Conservation (phyloP, 768 basidiomycete species). For the Russula griseocarnosa region DNA sequence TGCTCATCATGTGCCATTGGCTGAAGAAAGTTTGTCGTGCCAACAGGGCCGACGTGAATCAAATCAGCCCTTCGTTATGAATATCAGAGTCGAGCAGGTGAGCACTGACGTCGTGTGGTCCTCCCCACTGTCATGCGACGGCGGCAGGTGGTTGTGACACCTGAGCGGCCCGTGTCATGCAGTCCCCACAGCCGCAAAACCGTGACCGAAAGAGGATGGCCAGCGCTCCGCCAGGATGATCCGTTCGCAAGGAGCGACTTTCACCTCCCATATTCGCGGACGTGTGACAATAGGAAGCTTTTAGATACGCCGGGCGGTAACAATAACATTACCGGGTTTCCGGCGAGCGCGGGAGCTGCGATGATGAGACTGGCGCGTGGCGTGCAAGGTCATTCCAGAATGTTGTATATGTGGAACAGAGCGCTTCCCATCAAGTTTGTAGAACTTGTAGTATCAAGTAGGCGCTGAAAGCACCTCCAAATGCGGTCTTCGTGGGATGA, state of each 20-base stretch:
- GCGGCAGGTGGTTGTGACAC: slow-evolving; percentile 12
- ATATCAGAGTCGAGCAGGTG: slow-evolving; percentile 19
- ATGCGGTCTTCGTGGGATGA: background rate
- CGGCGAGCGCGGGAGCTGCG: background rate
- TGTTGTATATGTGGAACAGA: slow-evolving; percentile 1
- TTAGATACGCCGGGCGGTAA: background rate
- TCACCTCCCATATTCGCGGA: background rate
- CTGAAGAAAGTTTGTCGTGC: too few species aligned
- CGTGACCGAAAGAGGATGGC: background rate
- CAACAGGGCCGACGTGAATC: too few species aligned
- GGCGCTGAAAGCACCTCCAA: background rate
- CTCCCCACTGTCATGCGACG: background rate
- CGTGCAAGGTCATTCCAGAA: background rate
- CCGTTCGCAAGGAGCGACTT: background rate
- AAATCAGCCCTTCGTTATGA: background rate
- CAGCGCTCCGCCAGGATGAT: background rate
- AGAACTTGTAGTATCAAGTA: slow-evolving; percentile 1
- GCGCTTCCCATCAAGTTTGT: background rate
- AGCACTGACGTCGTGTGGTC: slow-evolving; percentile 12
- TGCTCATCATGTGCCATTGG: background rate
- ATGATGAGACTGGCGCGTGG: slow-evolving; percentile 8
- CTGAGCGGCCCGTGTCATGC: slow-evolving; percentile 12
- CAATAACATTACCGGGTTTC: background rate
- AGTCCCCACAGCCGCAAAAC: background rate
- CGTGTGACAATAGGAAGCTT: background rate